Conservation (phyloP, 1,139 yeast species). For the Saccharomyces hybrid region DNA sequence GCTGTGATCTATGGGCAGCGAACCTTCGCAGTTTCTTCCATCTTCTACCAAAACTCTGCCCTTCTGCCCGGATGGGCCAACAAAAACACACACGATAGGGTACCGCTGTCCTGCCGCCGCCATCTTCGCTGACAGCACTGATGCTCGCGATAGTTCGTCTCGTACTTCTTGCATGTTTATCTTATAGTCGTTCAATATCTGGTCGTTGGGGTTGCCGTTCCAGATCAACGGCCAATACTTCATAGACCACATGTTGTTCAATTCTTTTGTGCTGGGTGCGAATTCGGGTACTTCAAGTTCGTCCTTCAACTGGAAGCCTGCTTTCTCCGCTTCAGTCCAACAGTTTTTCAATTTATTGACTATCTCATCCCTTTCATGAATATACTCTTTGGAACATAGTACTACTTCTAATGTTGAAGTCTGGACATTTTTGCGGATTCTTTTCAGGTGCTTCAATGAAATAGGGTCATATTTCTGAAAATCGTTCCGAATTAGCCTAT, state of each 20-base stretch:
- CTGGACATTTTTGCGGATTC: conserved; percentile 34
- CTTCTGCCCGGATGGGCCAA: conserved; percentile 29
- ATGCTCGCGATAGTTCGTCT: conserved; percentile 11
- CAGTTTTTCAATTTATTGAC: no score
- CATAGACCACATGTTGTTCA: conserved; percentile 55
- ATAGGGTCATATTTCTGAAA: conserved; percentile 34
- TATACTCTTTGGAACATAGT: conserved; percentile 28
- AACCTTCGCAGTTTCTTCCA: background rate
- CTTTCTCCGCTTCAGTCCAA: no score
- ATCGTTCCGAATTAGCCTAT: conserved; percentile 20
- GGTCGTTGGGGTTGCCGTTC: conserved; percentile 87
- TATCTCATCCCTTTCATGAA: conserved; percentile 16
- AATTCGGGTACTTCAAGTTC: conserved; percentile 45
- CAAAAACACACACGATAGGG: conserved; percentile 43
- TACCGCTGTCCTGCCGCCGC: conserved; percentile 5
- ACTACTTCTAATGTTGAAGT: no score
- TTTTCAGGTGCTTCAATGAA: conserved; percentile 38
- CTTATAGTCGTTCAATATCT: conserved; percentile 37
- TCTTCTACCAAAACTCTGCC: background rate
- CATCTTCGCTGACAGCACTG: background rate
- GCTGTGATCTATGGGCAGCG: conserved; percentile 5
- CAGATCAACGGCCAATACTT: conserved; percentile 82
- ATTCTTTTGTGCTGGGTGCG: conserved; percentile 58
- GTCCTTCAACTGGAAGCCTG: no score
- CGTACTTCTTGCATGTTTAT: conserved; percentile 30